Evolutionary conservation across 768 basidiomycete species (phyloP).

Genomic region (Termitomyces sp.): DNA sequence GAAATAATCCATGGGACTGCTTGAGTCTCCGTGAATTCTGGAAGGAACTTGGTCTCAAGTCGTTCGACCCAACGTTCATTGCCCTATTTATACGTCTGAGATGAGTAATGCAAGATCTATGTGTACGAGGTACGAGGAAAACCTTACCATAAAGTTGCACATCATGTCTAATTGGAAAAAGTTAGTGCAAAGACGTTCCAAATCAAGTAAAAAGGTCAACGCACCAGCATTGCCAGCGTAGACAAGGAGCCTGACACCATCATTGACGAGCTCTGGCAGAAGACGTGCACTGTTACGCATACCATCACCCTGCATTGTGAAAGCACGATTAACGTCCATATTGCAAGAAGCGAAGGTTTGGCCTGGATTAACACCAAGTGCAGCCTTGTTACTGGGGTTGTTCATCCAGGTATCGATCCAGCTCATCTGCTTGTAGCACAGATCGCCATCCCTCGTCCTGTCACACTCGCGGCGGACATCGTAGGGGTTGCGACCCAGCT

Average conservation of each 20-base stretch:
- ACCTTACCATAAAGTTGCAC: constrained; percentile 75
- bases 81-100: constrained; percentile 35
- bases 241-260: constrained; percentile 78
- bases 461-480: constrained; percentile 80
- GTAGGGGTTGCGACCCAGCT: constrained; percentile 81
- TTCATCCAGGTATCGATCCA: constrained; percentile 94
- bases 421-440: constrained; percentile 74
- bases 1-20: constrained; percentile 52
- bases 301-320: constrained; percentile 77
- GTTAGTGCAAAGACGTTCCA: background rate
- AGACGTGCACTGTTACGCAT: constrained; percentile 78
- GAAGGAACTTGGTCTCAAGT: constrained; percentile 55
- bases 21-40: constrained; percentile 48
- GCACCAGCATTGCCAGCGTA: constrained; percentile 84
- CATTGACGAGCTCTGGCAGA: constrained; percentile 74
- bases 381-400: constrained; percentile 65
- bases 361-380: constrained; percentile 63
- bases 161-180: constrained; percentile 53
- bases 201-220: constrained; percentile 14
- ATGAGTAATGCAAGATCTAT: background rate
- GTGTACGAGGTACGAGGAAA: background rate
- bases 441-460: constrained; percentile 55
- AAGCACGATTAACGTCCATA: constrained; percentile 74
- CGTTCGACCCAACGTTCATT: constrained; percentile 71
- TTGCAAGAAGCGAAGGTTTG: constrained; percentile 68